These are phyloP conservation scores for Isabelozyma heimii DNA, from an alignment of 805 yeast genomes.

Conservation along the genomic window DNA sequence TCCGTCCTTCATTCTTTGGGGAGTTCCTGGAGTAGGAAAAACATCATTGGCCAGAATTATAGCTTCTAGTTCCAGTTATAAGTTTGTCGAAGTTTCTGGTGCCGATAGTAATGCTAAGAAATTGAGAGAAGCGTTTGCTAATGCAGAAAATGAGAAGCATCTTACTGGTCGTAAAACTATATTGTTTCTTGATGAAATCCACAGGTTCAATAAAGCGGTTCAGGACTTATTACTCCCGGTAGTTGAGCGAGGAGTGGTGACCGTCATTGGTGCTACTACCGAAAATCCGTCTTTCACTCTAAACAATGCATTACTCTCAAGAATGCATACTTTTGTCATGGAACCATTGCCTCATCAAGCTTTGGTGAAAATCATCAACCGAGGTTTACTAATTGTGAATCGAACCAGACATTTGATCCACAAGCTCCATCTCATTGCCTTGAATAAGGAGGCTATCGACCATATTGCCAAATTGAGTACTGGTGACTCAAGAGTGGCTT, in stretches of 20 bases:
- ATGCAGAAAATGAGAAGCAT: constrained; percentile 34
- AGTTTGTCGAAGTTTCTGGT: constrained; percentile 40
- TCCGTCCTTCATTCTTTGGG: constrained; percentile 44
- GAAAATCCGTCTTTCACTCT: constrained; percentile 63
- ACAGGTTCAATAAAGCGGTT: constrained; percentile 41
- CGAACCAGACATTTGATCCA: constrained; percentile 54
- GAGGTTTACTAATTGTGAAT: constrained; percentile 49
- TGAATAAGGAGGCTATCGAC: constrained; percentile 56
- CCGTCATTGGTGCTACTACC: constrained; percentile 45
- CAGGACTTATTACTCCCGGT: constrained; percentile 43
- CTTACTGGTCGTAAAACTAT: constrained; percentile 40
- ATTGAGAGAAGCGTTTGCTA: constrained; percentile 31
- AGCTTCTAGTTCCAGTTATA: constrained; percentile 26
- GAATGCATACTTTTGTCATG: constrained; percentile 46
- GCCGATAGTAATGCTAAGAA: constrained; percentile 35
- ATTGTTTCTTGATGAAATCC: constrained; percentile 43
- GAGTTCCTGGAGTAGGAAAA: constrained; percentile 45
- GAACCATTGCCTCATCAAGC: constrained; percentile 33
- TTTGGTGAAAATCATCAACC: constrained; percentile 29
- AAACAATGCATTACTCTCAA: constrained; percentile 40
- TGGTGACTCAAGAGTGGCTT: constrained; percentile 87
- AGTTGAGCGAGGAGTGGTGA: constrained; percentile 37
- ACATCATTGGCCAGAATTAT: constrained; percentile 42
- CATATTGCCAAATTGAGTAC: constrained; percentile 71
- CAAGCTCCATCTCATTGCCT: constrained; percentile 47